These are phyloP conservation scores for Steccherinum ochraceum DNA, from an alignment of 768 basidiomycete species.

Conservation along the genomic window DNA sequence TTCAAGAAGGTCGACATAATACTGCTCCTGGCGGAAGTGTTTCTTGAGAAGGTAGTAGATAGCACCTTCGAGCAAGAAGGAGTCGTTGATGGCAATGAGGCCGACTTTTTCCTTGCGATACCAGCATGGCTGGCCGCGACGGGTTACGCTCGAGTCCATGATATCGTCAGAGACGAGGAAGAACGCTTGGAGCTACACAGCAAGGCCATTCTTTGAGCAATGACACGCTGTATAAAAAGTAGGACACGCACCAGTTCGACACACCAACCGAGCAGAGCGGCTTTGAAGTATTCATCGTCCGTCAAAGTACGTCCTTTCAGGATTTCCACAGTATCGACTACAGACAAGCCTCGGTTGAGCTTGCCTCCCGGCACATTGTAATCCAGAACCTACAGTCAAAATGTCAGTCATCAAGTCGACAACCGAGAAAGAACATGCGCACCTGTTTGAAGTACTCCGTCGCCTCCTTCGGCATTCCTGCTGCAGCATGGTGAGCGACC, in stretches of 20 bases:
- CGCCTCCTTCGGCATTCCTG: conserved; percentile 82
- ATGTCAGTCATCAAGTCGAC: too few species aligned
- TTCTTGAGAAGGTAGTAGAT: conserved; percentile 88
- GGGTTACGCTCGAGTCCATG: conserved; percentile 93
- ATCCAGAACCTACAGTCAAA: too few species aligned
- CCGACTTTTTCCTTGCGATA: conserved; percentile 67
- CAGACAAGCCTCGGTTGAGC: conserved; percentile 94
- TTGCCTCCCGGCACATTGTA: conserved; percentile 97
- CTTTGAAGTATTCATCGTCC: conserved; percentile 84
- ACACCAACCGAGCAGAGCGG: conserved; percentile 91
- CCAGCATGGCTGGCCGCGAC: conserved; percentile 94
- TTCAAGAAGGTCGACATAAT: conserved; percentile 87
- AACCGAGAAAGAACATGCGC: conserved; percentile 24
- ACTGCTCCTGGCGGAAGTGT: conserved; percentile 74
- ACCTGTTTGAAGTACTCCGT: conserved; percentile 82
- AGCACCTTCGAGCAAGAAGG: conserved; percentile 92
- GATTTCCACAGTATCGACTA: conserved; percentile 90
- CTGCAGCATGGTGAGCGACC: conserved; percentile 52
- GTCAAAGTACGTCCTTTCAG: conserved; percentile 62
- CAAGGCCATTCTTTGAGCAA: neutral
- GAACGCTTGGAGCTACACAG: conserved; percentile 82
- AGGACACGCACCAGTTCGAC: conserved; percentile 87
- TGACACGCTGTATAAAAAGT: neutral
- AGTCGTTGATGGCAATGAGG: conserved; percentile 90
- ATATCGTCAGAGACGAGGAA: conserved; percentile 98